Base-by-base conservation (phyloP, 164 flowering plant species). In the Hamamelis virginiana region DNA sequence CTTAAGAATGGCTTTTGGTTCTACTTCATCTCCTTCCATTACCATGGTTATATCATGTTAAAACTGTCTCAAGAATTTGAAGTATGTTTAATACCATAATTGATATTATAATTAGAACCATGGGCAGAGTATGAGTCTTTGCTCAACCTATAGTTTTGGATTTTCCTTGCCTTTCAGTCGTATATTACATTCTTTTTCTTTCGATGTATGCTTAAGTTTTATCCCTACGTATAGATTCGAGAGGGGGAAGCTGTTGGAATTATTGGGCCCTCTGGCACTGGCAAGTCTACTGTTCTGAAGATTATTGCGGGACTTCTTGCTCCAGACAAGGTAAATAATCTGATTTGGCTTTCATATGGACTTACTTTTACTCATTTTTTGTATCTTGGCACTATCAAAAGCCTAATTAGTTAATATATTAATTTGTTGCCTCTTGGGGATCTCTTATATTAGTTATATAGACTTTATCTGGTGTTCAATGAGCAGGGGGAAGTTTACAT, bases 191-290 rank as follows among this genome's bases (percentile, higher is more conserved):
- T 12, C n/a, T 44, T 23, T 9, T 27, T 0, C 15, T 63, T 63
- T 48, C 8, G 14, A 64, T 64, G 4, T 64, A 25, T 64, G n/a
- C 6, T 33, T 6, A 21, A 73, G 38, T 45, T 44, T n/a, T 21
- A n/a, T 52, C 15, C 26, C 19, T 27, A 23, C 47, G 26, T 72
- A 62, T 80, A 95, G 99, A 93, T 96, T 76, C 87, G 94, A 78
- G 85, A 88, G 76, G 99, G 98, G 50, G 99, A 96, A 80, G 98
- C 99, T 70, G 94, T 96, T 76, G 99, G 99, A 68, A 91, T 96
- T 50, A 89, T 96, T 84, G 99, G 98, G 51, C 99, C 99, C 69
- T 96, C 99, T 78, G 99, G 99, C 38, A 93, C 97, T 47, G 99
- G 99, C 47, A 96, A 96, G 77, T 96, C 99, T 52, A 93, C 98